Evolutionary conservation across 139 green algal species (phyloP), one percentile per base, ranked within the genome.

Genomic region (Coccomyxa sp.): DNA sequence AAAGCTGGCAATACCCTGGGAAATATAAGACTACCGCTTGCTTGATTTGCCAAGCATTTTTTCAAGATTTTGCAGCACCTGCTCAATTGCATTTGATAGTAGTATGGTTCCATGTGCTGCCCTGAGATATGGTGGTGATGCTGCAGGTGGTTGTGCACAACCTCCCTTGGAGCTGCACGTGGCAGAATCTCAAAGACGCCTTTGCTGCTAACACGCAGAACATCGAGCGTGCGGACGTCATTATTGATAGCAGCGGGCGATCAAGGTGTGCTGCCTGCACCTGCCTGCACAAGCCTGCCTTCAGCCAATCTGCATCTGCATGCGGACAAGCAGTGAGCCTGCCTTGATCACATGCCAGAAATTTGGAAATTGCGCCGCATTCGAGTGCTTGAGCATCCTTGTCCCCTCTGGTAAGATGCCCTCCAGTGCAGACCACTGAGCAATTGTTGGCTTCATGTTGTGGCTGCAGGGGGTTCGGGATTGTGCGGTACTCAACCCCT

Each of bases 71-170:
- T 51, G 38, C 3, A 51, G 38, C 38, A 7, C 38, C 38, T 51
- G 38, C 38, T 51, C 38, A 51, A 3, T 51, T 51, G 38, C 21
- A 71, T 21, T 68, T 71, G 18, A 3, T 25, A 71, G 63, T 9
- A 68, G 1, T 71, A 71, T 71, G 63, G 63, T 25, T 71, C 18
- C 7, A 71, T 51, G 38, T 51, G 38, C 38, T 27, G 71, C 71
- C 71, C 31, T 25, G 71, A 77, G 16, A 16, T 31, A 16, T 77
- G 25, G 10, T 38, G 30, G 38, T 51, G 38, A 51, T 7, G 38
- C 38, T 82, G 57, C 89, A 95, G 93, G 94, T 96, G 27, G 95
- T 98, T 27, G 95, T 98, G 51, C 95, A 98, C 90, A 98, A 98
- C 85, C 88, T 98, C 25, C 95, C 95, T 0, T 98, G 95, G 95